phyloP scores from a whole-genome alignment of 2,329 filamentous ascomycete species.

The Cadophora malorum region DNA sequence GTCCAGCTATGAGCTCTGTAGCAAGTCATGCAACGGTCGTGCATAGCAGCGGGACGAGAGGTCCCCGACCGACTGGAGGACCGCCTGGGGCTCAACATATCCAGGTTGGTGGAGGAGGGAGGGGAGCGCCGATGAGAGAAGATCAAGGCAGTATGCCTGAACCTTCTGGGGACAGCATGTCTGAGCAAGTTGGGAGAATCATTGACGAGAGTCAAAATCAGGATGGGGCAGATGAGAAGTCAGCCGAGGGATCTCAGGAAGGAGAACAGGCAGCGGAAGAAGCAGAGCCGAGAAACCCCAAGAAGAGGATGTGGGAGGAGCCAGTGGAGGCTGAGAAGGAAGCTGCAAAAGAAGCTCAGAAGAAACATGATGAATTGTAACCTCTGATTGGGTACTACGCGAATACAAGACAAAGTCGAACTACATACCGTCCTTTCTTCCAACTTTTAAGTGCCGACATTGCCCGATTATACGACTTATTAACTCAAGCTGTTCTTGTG shows the following conservation, averaged over 20 bases:
- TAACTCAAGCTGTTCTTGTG: too few species aligned
- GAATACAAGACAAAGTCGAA: not conserved
- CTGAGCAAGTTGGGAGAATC: constrained; percentile 62
- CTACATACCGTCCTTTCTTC: not conserved
- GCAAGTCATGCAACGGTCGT: constrained; percentile 27
- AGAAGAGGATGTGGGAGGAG: constrained; percentile 68
- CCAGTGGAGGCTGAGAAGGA: constrained; percentile 47
- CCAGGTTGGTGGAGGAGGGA: constrained; percentile 52
- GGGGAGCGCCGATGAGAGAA: constrained; percentile 37
- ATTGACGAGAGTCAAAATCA: constrained; percentile 49
- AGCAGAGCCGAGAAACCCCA: constrained; percentile 54
- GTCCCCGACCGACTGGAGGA: constrained; percentile 22
- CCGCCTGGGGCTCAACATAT: constrained; percentile 51
- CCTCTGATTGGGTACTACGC: not conserved
- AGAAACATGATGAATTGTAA: constrained; percentile 45
- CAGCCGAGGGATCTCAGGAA: constrained; percentile 41
- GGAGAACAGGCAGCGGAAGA: constrained; percentile 47
- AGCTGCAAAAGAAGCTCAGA: constrained; percentile 25
- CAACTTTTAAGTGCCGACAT: not conserved
- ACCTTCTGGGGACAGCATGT: constrained; percentile 46
- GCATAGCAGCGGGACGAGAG: constrained; percentile 37
- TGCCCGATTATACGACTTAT: too few species aligned
- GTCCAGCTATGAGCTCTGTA: constrained; percentile 35
- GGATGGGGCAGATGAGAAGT: constrained; percentile 47
- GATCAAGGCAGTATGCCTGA: constrained; percentile 31